phyloP scores from a whole-genome alignment of 106 monocot species.

The Platanthera zijinensis region DNA sequence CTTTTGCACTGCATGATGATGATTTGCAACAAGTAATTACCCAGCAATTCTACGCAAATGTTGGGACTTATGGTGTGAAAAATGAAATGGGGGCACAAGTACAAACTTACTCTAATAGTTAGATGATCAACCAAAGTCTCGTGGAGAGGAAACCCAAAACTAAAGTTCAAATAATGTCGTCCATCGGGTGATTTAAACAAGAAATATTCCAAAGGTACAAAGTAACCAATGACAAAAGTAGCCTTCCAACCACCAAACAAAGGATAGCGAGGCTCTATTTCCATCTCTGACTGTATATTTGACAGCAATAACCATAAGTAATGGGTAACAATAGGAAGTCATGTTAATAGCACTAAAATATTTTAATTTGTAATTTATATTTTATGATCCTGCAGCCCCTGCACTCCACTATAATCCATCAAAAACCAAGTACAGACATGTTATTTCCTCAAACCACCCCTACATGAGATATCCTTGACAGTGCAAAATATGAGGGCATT shows the following conservation, averaged over 20 bases:
- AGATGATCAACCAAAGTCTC: conserved; percentile 67
- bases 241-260: conserved; percentile 90
- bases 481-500: neutral
- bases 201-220: conserved; percentile 68
- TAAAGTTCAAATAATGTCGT: conserved; percentile 55
- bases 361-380: neutral
- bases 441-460: neutral
- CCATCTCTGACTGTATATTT: conserved; percentile 70
- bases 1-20: too few relatives aligned
- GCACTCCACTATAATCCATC: neutral
- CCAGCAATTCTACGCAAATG: too few relatives aligned
- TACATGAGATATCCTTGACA: neutral
- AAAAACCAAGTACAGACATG: neutral
- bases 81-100: neutral
- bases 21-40: too few relatives aligned
- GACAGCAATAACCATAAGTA: neutral
- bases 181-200: conserved; percentile 61
- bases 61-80: too few relatives aligned
- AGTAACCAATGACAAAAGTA: conserved; percentile 58
- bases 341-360: neutral
- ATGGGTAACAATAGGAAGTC: neutral
- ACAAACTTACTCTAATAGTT: conserved; percentile 54
- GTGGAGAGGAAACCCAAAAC: conserved; percentile 63
- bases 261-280: conserved; percentile 87
- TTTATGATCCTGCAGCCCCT: neutral